Conservation (phyloP, 371 early-diverging fungal species). For the Rhizopus sp. region DNA sequence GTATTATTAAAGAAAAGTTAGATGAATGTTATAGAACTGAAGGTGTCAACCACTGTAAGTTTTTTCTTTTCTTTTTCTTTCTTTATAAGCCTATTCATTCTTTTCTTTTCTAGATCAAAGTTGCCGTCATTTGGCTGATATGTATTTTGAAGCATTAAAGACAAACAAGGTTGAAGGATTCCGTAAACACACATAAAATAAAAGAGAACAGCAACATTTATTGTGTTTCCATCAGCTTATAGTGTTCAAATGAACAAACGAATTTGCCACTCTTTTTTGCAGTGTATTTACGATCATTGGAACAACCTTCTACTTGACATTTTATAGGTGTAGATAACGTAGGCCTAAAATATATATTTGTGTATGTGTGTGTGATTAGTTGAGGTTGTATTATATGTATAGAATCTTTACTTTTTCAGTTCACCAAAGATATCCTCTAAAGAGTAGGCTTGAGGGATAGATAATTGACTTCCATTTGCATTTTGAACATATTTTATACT, state of each 20-base stretch:
- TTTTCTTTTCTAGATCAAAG: constrained; percentile 39
- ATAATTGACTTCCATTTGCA: constrained; percentile 24
- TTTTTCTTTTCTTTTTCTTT: constrained; percentile 7
- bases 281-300: constrained; percentile 39
- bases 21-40: constrained; percentile 79
- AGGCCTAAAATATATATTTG: not conserved
- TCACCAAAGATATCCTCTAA: constrained; percentile 37
- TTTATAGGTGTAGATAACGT: not conserved
- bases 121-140: constrained; percentile 52
- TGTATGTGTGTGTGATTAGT: not conserved
- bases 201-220: constrained; percentile 4
- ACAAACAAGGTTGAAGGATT: constrained; percentile 53
- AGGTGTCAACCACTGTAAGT: constrained; percentile 84
- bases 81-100: not conserved
- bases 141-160: constrained; percentile 47
- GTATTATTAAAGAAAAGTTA: constrained; percentile 73
- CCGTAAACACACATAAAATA: constrained; percentile 37
- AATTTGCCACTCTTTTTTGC: constrained; percentile 39
- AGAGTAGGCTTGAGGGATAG: constrained; percentile 31
- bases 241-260: constrained; percentile 51
- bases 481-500: constrained; percentile 32
- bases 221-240: constrained; percentile 31
- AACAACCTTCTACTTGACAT: constrained; percentile 40
- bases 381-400: not conserved
- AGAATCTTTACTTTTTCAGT: not conserved